Evolutionary conservation across 768 basidiomycete genomes (phyloP), one percentile per base, ranked within the genome.

Genomic region (Tylopilus vinaceipallidus): DNA sequence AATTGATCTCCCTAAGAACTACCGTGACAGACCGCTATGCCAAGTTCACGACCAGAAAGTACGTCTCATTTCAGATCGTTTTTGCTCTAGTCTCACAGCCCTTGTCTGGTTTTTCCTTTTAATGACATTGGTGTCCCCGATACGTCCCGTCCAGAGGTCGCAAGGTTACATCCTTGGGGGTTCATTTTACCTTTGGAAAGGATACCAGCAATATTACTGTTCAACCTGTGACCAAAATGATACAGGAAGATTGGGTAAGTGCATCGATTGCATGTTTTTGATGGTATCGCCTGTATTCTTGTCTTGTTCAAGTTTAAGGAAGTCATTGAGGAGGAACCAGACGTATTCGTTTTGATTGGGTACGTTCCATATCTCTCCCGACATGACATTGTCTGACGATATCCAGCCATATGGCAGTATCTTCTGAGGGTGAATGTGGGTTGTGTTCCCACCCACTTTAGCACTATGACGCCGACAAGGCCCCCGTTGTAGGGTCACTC

Each of bases 401-500:
- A 8, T 24, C 27, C 40, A 90, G 87, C 14, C 92, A 95, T 65
- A 94, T 95, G 91, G 89, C 89, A 3, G 78, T 91, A 5, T 66
- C 78, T 12, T 67, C 75, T 38, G 83, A n/a, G n/a, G n/a, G n/a
- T n/a, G n/a, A n/a, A n/a, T n/a, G n/a, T n/a, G n/a, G n/a, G n/a
- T n/a, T n/a, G n/a, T n/a, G n/a, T n/a, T n/a, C n/a, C n/a, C n/a
- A n/a, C n/a, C n/a, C n/a, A n/a, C n/a, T n/a, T n/a, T n/a, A n/a
- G n/a, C n/a, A n/a, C n/a, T n/a, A n/a, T n/a, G n/a, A n/a, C n/a
- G n/a, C n/a, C n/a, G n/a, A n/a, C n/a, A n/a, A n/a, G n/a, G n/a
- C n/a, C n/a, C n/a, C n/a, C n/a, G n/a, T n/a, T n/a, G 24, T 53
- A 85, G 91, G 86, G 87, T 81, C 82, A 6, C 58, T 76, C 14